Evolutionary conservation across 2,329 filamentous ascomycete species (phyloP).

Genomic region (Boeremia exigua): DNA sequence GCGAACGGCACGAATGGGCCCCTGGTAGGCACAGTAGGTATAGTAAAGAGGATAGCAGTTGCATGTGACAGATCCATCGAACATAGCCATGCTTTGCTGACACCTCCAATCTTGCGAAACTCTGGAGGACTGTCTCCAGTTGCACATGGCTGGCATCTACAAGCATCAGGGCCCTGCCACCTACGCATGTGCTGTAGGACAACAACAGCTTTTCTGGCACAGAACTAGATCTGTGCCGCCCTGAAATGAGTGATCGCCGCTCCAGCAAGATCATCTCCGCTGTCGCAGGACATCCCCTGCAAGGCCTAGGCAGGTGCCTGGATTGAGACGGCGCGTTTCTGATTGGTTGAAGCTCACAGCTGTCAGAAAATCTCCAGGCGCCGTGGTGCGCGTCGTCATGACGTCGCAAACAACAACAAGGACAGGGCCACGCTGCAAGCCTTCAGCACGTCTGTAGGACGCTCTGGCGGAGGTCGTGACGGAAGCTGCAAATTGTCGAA

Average conservation of each 20-base stretch:
- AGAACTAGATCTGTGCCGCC: conserved; percentile 1
- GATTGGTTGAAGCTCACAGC: conserved; percentile 7
- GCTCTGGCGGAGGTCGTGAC: too few species aligned
- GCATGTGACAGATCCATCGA: not conserved
- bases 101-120: too few species aligned
- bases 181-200: not conserved
- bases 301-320: conserved; percentile 1
- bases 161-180: too few species aligned
- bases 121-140: too few species aligned
- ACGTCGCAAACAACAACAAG: conserved; percentile 7
- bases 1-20: not conserved
- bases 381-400: conserved; percentile 2
- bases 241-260: conserved; percentile 11
- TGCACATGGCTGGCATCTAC: too few species aligned
- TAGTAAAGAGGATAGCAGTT: not conserved
- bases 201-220: not conserved
- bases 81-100: too few species aligned
- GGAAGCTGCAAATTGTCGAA: not conserved
- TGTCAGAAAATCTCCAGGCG: not conserved
- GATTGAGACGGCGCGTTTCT: not conserved
- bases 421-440: not conserved
- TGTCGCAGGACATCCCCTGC: conserved; percentile 12
- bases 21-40: not conserved
- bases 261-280: conserved; percentile 13
- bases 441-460: not conserved